Evolutionary conservation across 768 basidiomycete genomes (phyloP).

Genomic region (Infundibulicybe gibba): DNA sequence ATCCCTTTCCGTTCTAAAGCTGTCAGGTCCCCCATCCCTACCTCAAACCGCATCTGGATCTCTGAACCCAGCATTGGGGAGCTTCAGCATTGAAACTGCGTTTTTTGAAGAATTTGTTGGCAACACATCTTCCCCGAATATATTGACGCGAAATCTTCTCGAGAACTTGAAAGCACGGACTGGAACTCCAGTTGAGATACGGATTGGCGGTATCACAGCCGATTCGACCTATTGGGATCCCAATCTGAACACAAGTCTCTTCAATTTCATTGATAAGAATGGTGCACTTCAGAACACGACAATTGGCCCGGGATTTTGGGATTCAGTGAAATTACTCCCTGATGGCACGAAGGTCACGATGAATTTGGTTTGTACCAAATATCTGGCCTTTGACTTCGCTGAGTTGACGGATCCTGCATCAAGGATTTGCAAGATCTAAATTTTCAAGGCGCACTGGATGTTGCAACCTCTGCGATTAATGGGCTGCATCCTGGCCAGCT

Average conservation of each 20-base stretch:
- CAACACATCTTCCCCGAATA: constrained; percentile 39
- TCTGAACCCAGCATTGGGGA: constrained; percentile 41
- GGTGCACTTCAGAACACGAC: constrained; percentile 47
- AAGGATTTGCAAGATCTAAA: constrained; percentile 43
- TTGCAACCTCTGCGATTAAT: constrained; percentile 38
- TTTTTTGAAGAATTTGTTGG: constrained; percentile 50
- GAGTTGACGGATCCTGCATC: not conserved
- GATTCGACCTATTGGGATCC: constrained; percentile 49
- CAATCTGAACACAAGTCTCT: constrained; percentile 30
- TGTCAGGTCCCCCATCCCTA: constrained; percentile 36
- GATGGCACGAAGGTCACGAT: constrained; percentile 43
- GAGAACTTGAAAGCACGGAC: constrained; percentile 42
- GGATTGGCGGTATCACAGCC: constrained; percentile 53
- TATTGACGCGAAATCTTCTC: constrained; percentile 38
- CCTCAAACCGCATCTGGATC: constrained; percentile 39
- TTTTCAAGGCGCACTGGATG: constrained; percentile 35
- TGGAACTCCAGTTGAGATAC: constrained; percentile 40
- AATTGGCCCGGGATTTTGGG: constrained; percentile 47
- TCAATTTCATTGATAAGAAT: constrained; percentile 39
- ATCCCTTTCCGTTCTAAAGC: constrained; percentile 22
- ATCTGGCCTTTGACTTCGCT: not conserved
- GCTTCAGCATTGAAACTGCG: constrained; percentile 54
- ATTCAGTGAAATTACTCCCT: constrained; percentile 40
- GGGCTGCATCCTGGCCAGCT: constrained; percentile 34
- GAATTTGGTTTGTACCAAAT: constrained; percentile 31